Percentiles rank a stretch among this genome's conserved stretches.
Evolutionary conservation across 1,139 yeast genomes (phyloP).

Genomic region (Pichia sp.): DNA sequence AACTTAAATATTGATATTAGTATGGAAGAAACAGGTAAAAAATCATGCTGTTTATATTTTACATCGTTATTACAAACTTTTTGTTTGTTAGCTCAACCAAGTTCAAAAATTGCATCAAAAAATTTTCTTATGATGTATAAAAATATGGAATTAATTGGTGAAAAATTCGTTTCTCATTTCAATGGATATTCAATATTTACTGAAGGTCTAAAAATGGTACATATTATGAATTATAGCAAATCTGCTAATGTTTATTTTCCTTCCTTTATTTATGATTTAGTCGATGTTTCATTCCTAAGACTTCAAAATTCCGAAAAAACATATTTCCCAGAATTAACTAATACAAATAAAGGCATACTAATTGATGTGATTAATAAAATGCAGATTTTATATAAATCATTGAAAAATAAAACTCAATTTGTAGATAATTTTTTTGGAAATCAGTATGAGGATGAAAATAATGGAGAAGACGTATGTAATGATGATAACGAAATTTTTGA

Average conservation of each 20-base stretch:
- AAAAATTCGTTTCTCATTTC: not conserved
- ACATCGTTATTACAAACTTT: slow-evolving; percentile 14
- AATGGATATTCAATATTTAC: slow-evolving; percentile 2
- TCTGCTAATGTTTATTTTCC: slow-evolving; percentile 19
- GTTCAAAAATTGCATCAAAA: slow-evolving; percentile 14
- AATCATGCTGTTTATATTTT: slow-evolving; percentile 5
- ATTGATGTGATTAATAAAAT: not conserved
- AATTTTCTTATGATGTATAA: slow-evolving; percentile 13
- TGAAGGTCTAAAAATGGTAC: not conserved
- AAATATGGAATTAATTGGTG: slow-evolving; percentile 10
- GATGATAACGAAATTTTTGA: slow-evolving; percentile 11
- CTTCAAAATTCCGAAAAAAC: not conserved
- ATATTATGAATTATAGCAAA: not conserved
- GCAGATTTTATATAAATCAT: not conserved
- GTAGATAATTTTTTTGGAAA: not conserved
- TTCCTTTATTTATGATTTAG: slow-evolving; percentile 20
- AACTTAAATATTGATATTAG: slow-evolving; percentile 1
- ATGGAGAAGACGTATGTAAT: too few species aligned
- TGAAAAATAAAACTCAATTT: not conserved
- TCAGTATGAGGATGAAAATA: not conserved
- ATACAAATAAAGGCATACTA: not conserved
- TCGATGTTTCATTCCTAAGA: slow-evolving; percentile 14
- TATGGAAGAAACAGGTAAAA: not conserved
- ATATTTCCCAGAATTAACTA: not conserved
- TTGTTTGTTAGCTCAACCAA: slow-evolving; percentile 16